Conservation (phyloP, 1,284 basidiomycete genomes). For the Leucoagaricus sp. region DNA sequence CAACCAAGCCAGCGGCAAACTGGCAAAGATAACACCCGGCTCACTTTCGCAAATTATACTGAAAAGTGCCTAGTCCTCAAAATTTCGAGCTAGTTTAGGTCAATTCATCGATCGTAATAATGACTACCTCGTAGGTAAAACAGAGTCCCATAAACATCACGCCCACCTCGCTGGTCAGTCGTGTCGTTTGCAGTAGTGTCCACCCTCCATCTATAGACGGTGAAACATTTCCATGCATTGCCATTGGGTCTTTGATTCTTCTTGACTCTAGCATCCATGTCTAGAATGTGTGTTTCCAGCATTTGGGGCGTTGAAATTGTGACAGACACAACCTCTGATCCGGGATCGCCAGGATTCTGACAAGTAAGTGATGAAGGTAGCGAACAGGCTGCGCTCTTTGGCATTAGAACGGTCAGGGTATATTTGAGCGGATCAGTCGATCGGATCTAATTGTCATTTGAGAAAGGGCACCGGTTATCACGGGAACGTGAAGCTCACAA, state of each 20-base stretch:
- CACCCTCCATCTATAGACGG: constrained; percentile 48
- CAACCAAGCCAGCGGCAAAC: neutral
- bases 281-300: constrained; percentile 52
- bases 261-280: constrained; percentile 48
- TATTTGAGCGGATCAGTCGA: constrained; percentile 42
- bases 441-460: constrained; percentile 37
- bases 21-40: neutral
- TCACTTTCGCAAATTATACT: neutral
- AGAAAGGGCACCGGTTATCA: constrained; percentile 3
- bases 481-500: constrained; percentile 36
- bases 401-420: constrained; percentile 43
- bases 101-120: constrained; percentile 36
- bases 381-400: constrained; percentile 34
- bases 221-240: constrained; percentile 56
- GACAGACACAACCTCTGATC: constrained; percentile 35
- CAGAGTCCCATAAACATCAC: constrained; percentile 51
- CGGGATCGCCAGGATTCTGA: constrained; percentile 25
- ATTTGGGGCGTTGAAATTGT: constrained; percentile 44
- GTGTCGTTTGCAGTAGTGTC: constrained; percentile 25
- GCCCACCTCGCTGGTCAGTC: constrained; percentile 40
- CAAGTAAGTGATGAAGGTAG: constrained; percentile 41
- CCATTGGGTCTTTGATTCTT: constrained; percentile 40
- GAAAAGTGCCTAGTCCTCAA: neutral
- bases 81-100: neutral
- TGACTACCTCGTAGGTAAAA: constrained; percentile 51